phyloP scores from a whole-genome alignment of 305 asterid species.

The Solanum aculeatissimum region DNA sequence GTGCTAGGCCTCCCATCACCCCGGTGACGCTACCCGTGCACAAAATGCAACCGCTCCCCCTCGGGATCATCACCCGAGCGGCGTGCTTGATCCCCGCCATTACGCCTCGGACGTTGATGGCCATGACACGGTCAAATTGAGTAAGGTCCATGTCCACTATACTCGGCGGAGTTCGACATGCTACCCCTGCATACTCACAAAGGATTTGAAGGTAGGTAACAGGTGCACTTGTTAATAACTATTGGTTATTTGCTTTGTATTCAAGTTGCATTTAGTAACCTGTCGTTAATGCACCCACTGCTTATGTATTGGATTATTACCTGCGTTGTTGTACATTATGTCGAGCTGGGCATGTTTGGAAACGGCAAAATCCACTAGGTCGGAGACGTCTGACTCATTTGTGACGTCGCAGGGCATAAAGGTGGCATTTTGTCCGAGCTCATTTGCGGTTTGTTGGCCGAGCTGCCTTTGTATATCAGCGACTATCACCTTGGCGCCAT shows the following conservation, averaged over 20 bases:
- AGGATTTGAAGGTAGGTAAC: not conserved
- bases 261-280: no score
- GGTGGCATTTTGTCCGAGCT: constrained; percentile 53
- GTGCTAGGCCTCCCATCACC: constrained; percentile 61
- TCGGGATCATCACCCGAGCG: constrained; percentile 76
- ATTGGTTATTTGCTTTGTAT: not conserved
- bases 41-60: constrained; percentile 44
- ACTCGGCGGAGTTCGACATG: constrained; percentile 61
- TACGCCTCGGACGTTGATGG: constrained; percentile 61
- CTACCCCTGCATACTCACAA: constrained; percentile 73
- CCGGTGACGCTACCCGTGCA: constrained; percentile 84
- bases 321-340: constrained; percentile 79
- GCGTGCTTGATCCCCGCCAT: constrained; percentile 76
- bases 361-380: constrained; percentile 55
- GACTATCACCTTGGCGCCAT: constrained; percentile 68
- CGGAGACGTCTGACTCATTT: constrained; percentile 44
- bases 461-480: constrained; percentile 40
- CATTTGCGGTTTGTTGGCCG: constrained; percentile 37
- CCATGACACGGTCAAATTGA: constrained; percentile 50
- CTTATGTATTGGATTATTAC: not conserved
- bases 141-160: constrained; percentile 54
- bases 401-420: constrained; percentile 58
- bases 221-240: not conserved
- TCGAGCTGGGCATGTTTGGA: constrained; percentile 51
- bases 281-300: no score